Base-by-base conservation (phyloP, 305 asterid genomes). In the Plantago rigida region DNA sequence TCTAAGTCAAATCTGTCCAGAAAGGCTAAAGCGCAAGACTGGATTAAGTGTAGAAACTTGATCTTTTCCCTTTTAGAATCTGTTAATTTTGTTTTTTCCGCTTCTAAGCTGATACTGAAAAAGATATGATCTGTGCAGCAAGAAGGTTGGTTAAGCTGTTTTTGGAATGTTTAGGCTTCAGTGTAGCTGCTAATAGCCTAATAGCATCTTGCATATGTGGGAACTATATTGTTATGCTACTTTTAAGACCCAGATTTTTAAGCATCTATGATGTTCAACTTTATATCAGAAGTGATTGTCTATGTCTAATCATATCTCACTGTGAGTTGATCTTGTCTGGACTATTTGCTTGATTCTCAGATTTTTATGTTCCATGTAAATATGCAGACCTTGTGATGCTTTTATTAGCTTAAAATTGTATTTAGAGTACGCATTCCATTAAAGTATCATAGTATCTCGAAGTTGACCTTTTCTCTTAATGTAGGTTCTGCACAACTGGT, bases 401-500 rank as follows among this genome's bases (percentile, higher is more conserved):
- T 36, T 36, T 36, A 0, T 36, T 36, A 36, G 44, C 44, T 8
- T 31, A 3, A 5, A 5, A 5, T 36, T 36, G 1, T 31, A 22
- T 36, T 36, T 36, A 6, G 2, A 1, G 10, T 36, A 36, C 6
- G 44, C 11, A 7, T 6, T 36, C 44, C 6, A 4, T 36, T 36
- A 36, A 15, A 56, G 49, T 56, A 56, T 36, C 9, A 12, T 5
- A 11, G 61, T 56, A 13, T 24, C 29, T 45, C 9, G 26, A 59
- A 46, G 34, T 28, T 61, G 51, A 64, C 42, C 61, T 60, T 42
- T 54, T 41, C 59, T n/a, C 50, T 66, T 28, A 46, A 70, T 61
- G 66, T 61, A 90, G 97, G 97, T 87, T 90, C 73, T 87, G 95
- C 86, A 83, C 95, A 6, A 81, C 91, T 44, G 97, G 97, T 64